Percentiles rank a stretch among this genome's conserved stretches.
Evolutionary conservation across 2,329 filamentous ascomycete species (phyloP).

Genomic region (Cytospora paraplurivora): DNA sequence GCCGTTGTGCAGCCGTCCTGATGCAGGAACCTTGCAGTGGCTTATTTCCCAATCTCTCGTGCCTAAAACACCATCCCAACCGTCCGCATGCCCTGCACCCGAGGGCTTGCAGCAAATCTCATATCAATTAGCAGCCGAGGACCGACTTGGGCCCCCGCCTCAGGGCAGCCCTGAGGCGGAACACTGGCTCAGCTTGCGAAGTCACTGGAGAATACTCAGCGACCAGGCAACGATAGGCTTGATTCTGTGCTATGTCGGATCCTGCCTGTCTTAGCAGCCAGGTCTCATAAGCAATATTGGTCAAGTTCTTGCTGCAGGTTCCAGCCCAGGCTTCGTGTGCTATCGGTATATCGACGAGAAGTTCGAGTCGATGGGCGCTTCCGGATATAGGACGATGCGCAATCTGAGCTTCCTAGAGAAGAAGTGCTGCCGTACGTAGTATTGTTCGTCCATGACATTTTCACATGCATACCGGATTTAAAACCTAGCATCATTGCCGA

Average conservation of each 20-base stretch:
- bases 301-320: neutral
- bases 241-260: neutral
- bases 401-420: neutral
- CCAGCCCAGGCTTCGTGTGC: neutral
- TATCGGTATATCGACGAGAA: neutral
- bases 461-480: neutral
- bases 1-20: constrained; percentile 13
- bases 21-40: constrained; percentile 28
- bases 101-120: constrained; percentile 6
- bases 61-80: constrained; percentile 13
- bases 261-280: neutral
- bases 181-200: neutral
- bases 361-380: neutral
- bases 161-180: neutral
- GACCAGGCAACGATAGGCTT: neutral
- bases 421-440: neutral
- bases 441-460: neutral
- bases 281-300: neutral
- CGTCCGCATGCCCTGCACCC: constrained; percentile 5
- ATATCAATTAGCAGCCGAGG: neutral
- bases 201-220: neutral
- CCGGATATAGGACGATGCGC: neutral
- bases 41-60: constrained; percentile 23
- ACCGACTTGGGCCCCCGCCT: too few relatives aligned
- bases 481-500: too few relatives aligned